Conservation (phyloP, 805 yeast species). For the Monosporozyma aquatica region DNA sequence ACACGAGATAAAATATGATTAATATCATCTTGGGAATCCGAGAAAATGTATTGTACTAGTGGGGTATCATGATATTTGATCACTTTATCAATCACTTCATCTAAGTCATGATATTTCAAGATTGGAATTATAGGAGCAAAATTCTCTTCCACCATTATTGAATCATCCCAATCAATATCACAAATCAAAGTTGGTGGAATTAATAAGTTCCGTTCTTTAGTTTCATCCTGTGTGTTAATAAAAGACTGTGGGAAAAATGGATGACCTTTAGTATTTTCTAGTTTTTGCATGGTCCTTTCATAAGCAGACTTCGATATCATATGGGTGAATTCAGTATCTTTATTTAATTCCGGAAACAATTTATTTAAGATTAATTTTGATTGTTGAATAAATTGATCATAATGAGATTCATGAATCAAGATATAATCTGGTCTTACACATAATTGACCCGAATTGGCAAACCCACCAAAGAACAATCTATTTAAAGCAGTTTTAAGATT, state of each 20-base stretch:
- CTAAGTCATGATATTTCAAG: slow-evolving; percentile 41
- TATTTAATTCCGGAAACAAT: slow-evolving; percentile 36
- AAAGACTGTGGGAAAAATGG: slow-evolving; percentile 2
- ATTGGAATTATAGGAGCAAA: slow-evolving; percentile 86
- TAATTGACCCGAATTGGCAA: slow-evolving; percentile 78
- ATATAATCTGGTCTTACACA: slow-evolving; percentile 86
- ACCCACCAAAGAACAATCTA: slow-evolving; percentile 71
- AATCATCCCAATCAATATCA: slow-evolving; percentile 55
- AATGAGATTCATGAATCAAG: slow-evolving; percentile 51
- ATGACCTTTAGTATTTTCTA: slow-evolving; percentile 45
- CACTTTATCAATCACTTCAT: slow-evolving; percentile 37
- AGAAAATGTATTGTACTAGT: slow-evolving; percentile 66
- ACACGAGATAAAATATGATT: slow-evolving; percentile 41
- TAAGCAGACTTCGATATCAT: slow-evolving; percentile 49
- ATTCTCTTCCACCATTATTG: slow-evolving; percentile 64
- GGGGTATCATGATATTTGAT: slow-evolving; percentile 58
- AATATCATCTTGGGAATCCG: slow-evolving; percentile 40
- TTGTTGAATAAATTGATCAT: slow-evolving; percentile 40
- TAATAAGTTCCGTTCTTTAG: slow-evolving; percentile 32
- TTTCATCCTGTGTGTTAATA: slow-evolving; percentile 13
- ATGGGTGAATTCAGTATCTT: slow-evolving; percentile 45
- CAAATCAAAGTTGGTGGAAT: slow-evolving; percentile 69
- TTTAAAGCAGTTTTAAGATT: slow-evolving; percentile 40
- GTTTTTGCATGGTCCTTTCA: slow-evolving; percentile 35
- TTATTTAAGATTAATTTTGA: slow-evolving; percentile 34